Base-by-base conservation (phyloP, 2,329 filamentous ascomycete genomes). In the Alternaria ventricosa region DNA sequence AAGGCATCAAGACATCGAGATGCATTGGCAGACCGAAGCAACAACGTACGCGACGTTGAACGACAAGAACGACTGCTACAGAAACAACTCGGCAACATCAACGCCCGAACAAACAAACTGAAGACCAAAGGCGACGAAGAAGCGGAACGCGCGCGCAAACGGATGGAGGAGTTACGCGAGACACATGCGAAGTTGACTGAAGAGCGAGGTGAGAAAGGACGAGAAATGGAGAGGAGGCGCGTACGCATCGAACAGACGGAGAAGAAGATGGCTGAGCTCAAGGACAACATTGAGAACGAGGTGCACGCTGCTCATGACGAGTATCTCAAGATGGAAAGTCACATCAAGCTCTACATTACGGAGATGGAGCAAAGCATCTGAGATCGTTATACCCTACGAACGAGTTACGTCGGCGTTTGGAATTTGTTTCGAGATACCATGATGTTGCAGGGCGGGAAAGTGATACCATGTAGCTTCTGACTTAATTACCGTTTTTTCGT, bases 191-290 rank as follows among this genome's bases (percentile, higher is more conserved):
- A 89, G 76, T 84, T 98, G 64, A 92, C 91, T 1, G 92, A 95
- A 75, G 95, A 99, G 84, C 87, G 94, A 66, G 88, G 87, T 1
- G 93, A 96, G 58, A 96, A 97, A 82, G 90, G 91, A 33, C 90
- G 93, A 61, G 95, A 98, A 76, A 96, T 98, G 83, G 96, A 99
- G 84, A 89, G 92, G 76, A 87, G 94, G 73, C 89, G 92, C 71
- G 93, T 97, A n/a, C 86, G 94, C 64, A 98, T 99, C 68, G 96
- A 99, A 82, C 94, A 97, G 84, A 97, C 93, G 9, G 95, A 98
- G 87, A 98, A 98, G 84, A 98, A 98, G 94, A 99, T 98, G 95
- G 89, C 92, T 51, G 96, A 99, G 80, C 86, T 99, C 71, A 98
- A 97, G 78, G 96, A 98, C 79, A 96, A 96, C 74, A 97, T 99